Percentiles rank a stretch among this genome's conserved stretches.
phyloP scores from a whole-genome alignment of 148 eudicot genomes.

The Cornus kousa region DNA sequence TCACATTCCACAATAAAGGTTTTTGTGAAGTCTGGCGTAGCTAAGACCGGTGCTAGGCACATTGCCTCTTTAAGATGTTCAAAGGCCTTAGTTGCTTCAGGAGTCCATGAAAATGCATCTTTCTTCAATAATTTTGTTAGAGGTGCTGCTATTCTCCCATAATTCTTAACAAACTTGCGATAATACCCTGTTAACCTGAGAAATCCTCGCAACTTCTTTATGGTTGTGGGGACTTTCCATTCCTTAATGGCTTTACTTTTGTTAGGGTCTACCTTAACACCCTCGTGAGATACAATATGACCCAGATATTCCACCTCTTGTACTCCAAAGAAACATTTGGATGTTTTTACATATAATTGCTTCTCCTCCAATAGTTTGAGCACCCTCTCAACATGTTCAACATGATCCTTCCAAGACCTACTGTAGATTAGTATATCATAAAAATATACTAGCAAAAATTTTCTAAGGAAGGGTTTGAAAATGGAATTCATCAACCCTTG shows the following conservation, averaged over 20 bases:
- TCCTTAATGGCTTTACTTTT: too few species aligned
- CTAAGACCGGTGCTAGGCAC: too few species aligned
- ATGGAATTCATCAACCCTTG: not conserved
- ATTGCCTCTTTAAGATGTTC: not conserved
- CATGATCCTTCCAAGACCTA: not conserved
- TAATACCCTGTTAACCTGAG: slow-evolving; percentile 1
- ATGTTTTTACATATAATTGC: not conserved
- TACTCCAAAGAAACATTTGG: not conserved
- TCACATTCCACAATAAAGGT: too few species aligned
- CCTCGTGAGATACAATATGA: not conserved
- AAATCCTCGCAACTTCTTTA: not conserved
- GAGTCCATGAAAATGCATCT: not conserved
- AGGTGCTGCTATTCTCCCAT: not conserved
- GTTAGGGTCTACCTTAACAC: too few species aligned
- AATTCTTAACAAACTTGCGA: not conserved
- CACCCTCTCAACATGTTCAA: not conserved
- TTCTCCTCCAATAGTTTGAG: not conserved
- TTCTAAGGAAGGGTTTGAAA: not conserved
- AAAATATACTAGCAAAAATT: not conserved
- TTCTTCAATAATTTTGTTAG: not conserved
- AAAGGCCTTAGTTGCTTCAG: not conserved
- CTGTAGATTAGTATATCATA: slow-evolving; percentile 2
- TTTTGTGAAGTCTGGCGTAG: too few species aligned
- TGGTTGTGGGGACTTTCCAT: too few species aligned
- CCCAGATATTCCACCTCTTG: not conserved